Evolutionary conservation across 768 basidiomycete species (phyloP), one percentile per base, ranked within the genome.

Genomic region (Kwoniella mangroviensis): DNA sequence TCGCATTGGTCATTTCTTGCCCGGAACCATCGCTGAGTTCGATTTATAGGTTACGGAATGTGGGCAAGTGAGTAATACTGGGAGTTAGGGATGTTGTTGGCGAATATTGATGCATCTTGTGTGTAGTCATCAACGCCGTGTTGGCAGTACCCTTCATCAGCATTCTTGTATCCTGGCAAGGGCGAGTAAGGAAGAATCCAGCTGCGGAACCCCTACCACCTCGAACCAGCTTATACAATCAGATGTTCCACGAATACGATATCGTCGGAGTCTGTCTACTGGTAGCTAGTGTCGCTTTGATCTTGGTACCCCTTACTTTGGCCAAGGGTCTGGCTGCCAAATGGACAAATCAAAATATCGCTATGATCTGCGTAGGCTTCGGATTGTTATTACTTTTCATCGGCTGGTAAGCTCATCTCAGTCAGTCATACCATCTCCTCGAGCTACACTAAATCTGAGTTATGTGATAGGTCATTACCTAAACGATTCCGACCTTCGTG

Each of bases 301-400:
- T 66, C 13, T 49, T 66, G 56, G 65, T 66, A n/a, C 65, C 65
- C 5, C 41, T 66, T 22, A 66, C 55, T 19, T 24, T 66, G 43
- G 65, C 65, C 2, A 66, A 66, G 34, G 65, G 65, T 58, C 17
- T 49, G 3, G 65, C 65, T 45, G 41, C 65, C 13, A 66, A 66
- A 51, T 66, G 65, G 65, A 56, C 55, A 10, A 19, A 66, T 13
- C 45, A 57, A 13, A 66, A 66, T 45, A 58, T 66, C 19, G 65
- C 65, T 11, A 66, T 66, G 65, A 66, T 66, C 45, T 66, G 65
- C n/a, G 55, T 55, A 13, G 65, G 65, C n/a, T 66, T 66, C 56
- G 65, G 24, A 19, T 22, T 66, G 1, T 17, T 66, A 2, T 40
- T 66, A 22, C 55, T 66, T 4, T 66, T 66, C 24, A 34, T 66